Base-by-base conservation (phyloP, 2,329 filamentous ascomycete species). In the Tolypocladium amazonense region DNA sequence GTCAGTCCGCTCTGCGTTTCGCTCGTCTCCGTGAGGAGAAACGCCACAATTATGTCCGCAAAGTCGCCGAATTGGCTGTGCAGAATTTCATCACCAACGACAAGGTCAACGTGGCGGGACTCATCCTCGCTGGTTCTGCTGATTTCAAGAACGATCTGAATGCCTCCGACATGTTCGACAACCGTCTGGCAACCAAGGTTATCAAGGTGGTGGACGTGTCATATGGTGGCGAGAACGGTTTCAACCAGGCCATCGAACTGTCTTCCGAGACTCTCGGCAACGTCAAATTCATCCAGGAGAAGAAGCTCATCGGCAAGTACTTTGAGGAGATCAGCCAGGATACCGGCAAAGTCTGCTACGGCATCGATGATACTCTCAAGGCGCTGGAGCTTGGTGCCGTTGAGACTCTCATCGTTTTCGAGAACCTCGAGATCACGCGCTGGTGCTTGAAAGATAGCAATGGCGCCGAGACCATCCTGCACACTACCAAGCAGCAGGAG, bases 91-190 rank as follows among this genome's bases (percentile, higher is more conserved):
- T 99, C 76, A 96, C 92, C 70, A 88, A 88, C 73, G 94, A 99
- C 82, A 99, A 97, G 81, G 90, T 96, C 77, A 99, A 99, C 75
- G 93, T 97, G 56, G 92, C 90, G 62, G 95, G 94, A 70, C 79
- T 99, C 63, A 95, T 99, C 72, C 83, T 99, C 65, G 94, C 94
- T 65, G 94, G 94, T 81, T 96, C 92, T 39, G 94, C 94, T 72
- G 94, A 99, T 77, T 99, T 99, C 88, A 99, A 99, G 82, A 97
- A 96, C 77, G 94, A 99, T 72, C 82, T 99, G 58, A 97, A 97
- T 77, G 90, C 90, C 70, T 97, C 94, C 62, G 94, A 99, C 76
- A 83, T 99, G 82, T 99, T 99, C 75, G 94, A 99, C 75, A 83
- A 87, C 71, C 92, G 94, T 75, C 83, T 99, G 59, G 86, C 90